Evolutionary conservation across 768 basidiomycete genomes (phyloP).

Genomic region (Auriscalpium vulgare): DNA sequence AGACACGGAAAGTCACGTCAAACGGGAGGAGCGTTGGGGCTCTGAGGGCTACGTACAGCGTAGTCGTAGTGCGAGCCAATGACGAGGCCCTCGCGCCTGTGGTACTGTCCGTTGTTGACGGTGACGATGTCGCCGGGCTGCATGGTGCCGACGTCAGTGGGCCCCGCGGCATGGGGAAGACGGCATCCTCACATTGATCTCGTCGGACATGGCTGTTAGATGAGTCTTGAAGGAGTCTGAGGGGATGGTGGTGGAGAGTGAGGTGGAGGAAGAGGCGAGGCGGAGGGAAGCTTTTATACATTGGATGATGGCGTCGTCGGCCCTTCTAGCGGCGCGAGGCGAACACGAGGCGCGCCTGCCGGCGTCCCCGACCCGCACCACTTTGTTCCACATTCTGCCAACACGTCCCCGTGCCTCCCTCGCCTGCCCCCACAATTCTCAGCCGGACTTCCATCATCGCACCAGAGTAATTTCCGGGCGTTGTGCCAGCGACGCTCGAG

Average conservation of each 20-base stretch:
- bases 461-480: too few species aligned
- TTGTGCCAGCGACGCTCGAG: too few species aligned
- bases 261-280: not conserved
- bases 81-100: constrained; percentile 73
- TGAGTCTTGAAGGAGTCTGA: not conserved
- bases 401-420: too few species aligned
- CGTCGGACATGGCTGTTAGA: constrained; percentile 1
- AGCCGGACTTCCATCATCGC: too few species aligned
- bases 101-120: constrained; percentile 54
- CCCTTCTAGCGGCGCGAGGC: not conserved
- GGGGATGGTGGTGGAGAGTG: not conserved
- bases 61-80: constrained; percentile 68
- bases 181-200: constrained; percentile 16
- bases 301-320: not conserved
- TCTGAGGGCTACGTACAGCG: constrained; percentile 37
- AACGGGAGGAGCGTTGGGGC: not conserved
- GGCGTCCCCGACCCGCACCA: not conserved
- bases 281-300: not conserved
- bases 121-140: constrained; percentile 79
- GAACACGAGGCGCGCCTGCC: constrained; percentile 18
- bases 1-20: not conserved
- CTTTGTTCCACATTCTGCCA: not conserved
- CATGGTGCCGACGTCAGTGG: not conserved
- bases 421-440: too few species aligned
- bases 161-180: not conserved